phyloP scores from a whole-genome alignment of 2,329 filamentous ascomycete species.

The Albifimbria verrucaria region DNA sequence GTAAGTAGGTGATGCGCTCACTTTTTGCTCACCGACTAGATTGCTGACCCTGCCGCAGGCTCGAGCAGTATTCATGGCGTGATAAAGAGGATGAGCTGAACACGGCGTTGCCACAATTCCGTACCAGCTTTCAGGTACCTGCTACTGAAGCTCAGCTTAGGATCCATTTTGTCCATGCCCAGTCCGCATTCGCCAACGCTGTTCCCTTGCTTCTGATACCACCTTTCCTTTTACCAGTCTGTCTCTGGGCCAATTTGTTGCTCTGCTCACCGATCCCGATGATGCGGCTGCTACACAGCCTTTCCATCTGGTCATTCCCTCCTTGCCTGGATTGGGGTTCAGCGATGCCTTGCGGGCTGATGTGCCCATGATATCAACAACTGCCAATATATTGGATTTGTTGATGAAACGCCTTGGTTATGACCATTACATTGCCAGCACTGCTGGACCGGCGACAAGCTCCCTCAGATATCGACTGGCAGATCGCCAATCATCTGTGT shows the following conservation, averaged over 20 bases:
- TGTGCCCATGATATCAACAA: constrained; percentile 45
- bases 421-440: constrained; percentile 53
- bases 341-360: constrained; percentile 57
- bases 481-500: constrained; percentile 45
- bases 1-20: constrained; percentile 29
- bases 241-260: constrained; percentile 53
- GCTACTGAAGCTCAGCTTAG: constrained; percentile 42
- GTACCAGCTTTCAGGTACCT: constrained; percentile 48
- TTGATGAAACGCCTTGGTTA: constrained; percentile 63
- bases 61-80: constrained; percentile 65
- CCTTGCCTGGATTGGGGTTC: constrained; percentile 64
- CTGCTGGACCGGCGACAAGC: constrained; percentile 43
- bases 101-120: constrained; percentile 58
- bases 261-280: constrained; percentile 51
- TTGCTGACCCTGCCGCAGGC: constrained; percentile 39
- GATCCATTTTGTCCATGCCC: constrained; percentile 63
- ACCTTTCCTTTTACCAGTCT: constrained; percentile 63
- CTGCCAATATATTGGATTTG: constrained; percentile 52
- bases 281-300: constrained; percentile 41
- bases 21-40: constrained; percentile 4
- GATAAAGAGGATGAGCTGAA: constrained; percentile 58
- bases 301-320: constrained; percentile 66
- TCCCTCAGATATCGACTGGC: constrained; percentile 50
- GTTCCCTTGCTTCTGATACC: constrained; percentile 64
- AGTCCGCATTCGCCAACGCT: constrained; percentile 49